Evolutionary conservation across 352 stramenopile genomes (phyloP), one percentile per base, ranked within the genome.

Genomic region (Phytophthora niederhauseri): DNA sequence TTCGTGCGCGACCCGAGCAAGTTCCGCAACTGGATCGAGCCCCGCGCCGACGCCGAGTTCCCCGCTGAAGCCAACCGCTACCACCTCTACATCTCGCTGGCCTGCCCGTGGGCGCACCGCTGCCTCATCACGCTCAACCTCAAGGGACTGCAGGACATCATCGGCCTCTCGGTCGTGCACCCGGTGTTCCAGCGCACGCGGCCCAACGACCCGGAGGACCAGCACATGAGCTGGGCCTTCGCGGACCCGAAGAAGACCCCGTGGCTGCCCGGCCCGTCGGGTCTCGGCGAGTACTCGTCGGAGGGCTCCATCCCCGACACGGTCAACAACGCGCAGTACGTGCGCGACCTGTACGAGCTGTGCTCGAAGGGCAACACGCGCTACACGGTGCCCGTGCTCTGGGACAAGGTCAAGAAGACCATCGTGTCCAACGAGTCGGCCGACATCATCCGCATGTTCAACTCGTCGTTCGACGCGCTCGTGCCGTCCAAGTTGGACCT

Each of bases 31-130:
- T 92, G 84, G 82, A 91, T 94, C 71, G 75, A 92, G 62, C 53
- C 81, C 22, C 60, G 68, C 50, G 55, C 79, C 19, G 81, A 87
- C 73, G 84, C 84, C 48, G 73, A 85, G 64, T 94, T 92, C 70
- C 81, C 86, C 1, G 81, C 86, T 17, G 75, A 91, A 66, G 76
- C 70, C 43, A 53, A 67, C 48, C 84, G 87, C 34, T 94, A 99
- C 81, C 97, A 99, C 78, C 78, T 99, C 26, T 99, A 99, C 83
- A 91, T 99, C 34, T 98, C 94, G 57, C 84, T 96, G 28, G 97
- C 97, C 34, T 99, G 97, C 81, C 98, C 98, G 30, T 95, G 85
- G 85, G 86, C 88, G 0, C 81, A 84, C 59, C 84, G 86, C 56
- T 93, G 82, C 55, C 68, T 98, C 14, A 88, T 95, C 30, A 90